Conservation (phyloP, 495 filamentous ascomycete species). For the Tetracladium marchalianum region DNA sequence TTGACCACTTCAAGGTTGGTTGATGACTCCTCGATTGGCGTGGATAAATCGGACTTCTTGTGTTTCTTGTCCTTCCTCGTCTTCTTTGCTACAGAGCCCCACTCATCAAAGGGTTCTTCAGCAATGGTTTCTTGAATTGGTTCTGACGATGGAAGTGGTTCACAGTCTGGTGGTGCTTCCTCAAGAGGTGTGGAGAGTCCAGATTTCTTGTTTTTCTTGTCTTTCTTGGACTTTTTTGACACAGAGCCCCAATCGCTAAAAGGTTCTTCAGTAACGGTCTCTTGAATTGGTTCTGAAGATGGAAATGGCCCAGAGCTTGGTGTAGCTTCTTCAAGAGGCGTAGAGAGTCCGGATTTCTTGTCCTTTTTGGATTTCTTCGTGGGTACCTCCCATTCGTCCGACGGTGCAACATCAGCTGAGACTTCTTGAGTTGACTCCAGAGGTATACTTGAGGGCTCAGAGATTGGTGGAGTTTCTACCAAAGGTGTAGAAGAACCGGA, state of each 20-base stretch:
- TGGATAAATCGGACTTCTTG: constrained; percentile 3
- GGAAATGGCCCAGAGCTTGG: neutral
- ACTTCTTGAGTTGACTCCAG: constrained; percentile 18
- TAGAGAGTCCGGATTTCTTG: neutral
- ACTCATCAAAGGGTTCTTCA: constrained; percentile 4
- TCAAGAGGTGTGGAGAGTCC: neutral
- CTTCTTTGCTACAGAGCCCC: neutral
- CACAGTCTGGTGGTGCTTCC: neutral
- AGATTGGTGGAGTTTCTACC: neutral
- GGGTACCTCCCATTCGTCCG: constrained; percentile 16
- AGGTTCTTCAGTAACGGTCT: too few relatives aligned
- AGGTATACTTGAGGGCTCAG: constrained; percentile 15
- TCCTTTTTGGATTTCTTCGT: constrained; percentile 10
- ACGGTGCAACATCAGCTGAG: constrained; percentile 12
- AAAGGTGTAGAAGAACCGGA: constrained; percentile 2
- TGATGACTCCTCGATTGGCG: constrained; percentile 3
- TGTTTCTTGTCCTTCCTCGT: constrained; percentile 1
- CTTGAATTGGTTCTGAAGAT: neutral
- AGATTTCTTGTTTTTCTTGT: constrained; percentile 6
- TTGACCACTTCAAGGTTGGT: too few relatives aligned
- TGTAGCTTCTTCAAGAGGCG: neutral
- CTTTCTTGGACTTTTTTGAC: constrained; percentile 6
- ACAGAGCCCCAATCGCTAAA: neutral
- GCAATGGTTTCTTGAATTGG: neutral
- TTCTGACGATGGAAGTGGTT: neutral